Evolutionary conservation across 2,329 filamentous ascomycete species (phyloP), one percentile per base, ranked within the genome.

Genomic region (Curvularia lunata): DNA sequence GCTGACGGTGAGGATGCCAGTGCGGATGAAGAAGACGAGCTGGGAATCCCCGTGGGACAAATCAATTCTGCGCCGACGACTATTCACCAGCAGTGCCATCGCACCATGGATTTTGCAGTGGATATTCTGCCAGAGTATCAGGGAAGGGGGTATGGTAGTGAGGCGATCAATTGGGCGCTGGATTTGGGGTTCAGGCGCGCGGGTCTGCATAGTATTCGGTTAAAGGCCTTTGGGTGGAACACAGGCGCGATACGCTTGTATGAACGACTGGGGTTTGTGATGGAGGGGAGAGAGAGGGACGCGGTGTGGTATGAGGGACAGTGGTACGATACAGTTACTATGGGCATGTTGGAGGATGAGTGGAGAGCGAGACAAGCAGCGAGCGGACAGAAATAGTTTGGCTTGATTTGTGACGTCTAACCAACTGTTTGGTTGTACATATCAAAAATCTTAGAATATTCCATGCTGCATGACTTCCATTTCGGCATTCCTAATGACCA

Each of bases 271-370:
- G 82, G 82, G 0, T 84, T 84, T 58, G 72, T 72, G 42, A 59
- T 70, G 2, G 82, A 84, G 59, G 80, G 81, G 0, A 63, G 77
- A 4, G 72, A 67, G 53, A 71, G 81, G 49, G 77, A 84, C 66
- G 66, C 69, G 1, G 56, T 80, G 6, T 83, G 77, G 73, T 72
- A 77, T 63, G 75, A 83, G 59, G 75, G 82, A 1, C 66, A 72
- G 30, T 84, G 68, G 59, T 75, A 71, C 70, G 70, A 74, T 70
- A 55, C 59, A 0, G 30, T 74, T 1, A 59, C 59, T 30, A 48
- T 71, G n/a, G 66, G 69, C 4, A 68, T 75, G 65, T 42, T 75
- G 56, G 70, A 72, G 38, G 25, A 61, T 13, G 70, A 74, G 58
- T 75, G 70, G 70, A 52, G 62, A 62, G 28, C 41, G 21, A 43